These are phyloP conservation scores for Cornus controversa DNA, from an alignment of 148 eudicot genomes.

Conservation along the genomic window DNA sequence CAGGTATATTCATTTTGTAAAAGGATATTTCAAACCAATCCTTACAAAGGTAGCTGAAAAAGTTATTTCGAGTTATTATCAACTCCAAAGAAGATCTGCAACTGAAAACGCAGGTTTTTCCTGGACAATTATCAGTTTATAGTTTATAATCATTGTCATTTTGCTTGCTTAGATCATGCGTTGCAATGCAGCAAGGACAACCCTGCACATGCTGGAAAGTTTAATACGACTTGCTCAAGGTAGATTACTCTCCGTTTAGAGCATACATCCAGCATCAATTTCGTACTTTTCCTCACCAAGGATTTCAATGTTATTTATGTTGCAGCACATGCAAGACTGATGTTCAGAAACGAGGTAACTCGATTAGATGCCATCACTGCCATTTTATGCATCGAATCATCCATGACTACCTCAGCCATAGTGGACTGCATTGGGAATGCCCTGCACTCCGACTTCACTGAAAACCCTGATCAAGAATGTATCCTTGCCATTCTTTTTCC, in stretches of 20 bases:
- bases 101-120: conserved; percentile 65
- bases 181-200: conserved; percentile 68
- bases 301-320: background rate
- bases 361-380: conserved; percentile 86
- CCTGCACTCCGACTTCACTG: conserved; percentile 84
- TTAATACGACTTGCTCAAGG: conserved; percentile 92
- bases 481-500: background rate
- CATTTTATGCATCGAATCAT: conserved; percentile 89
- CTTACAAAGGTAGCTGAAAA: conserved; percentile 87
- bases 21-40: conserved; percentile 74
- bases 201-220: conserved; percentile 94
- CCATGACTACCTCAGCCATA: conserved; percentile 96
- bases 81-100: conserved; percentile 86
- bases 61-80: conserved; percentile 86
- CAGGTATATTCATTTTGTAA: conserved; percentile 79
- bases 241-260: background rate
- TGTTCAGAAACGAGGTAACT: conserved; percentile 91
- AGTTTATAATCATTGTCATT: background rate
- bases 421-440: conserved; percentile 92
- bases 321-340: conserved; percentile 91
- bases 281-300: background rate
- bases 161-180: conserved; percentile 2
- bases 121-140: background rate
- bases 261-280: background rate
- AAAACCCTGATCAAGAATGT: conserved; percentile 82